Conservation (phyloP, 75 land plant genomes). For the Gnetum montanum region DNA sequence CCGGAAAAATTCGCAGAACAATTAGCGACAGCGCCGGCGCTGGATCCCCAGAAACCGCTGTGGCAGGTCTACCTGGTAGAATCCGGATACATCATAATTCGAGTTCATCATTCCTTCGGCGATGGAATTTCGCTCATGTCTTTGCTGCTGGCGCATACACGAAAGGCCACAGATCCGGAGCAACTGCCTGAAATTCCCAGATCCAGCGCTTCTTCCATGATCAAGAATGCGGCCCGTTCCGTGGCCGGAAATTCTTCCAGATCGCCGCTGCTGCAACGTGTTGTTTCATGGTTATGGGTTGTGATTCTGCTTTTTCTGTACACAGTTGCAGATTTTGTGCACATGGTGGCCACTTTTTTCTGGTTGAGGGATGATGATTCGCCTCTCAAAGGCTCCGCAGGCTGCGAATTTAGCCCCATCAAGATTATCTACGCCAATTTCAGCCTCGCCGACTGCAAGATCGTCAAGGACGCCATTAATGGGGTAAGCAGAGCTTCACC, state of each 20-base stretch:
- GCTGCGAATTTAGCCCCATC: constrained; percentile 34
- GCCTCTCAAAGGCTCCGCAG: constrained; percentile 43
- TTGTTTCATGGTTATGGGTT: constrained; percentile 36
- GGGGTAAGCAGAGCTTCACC: constrained; percentile 14
- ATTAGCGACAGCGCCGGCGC: constrained; percentile 17
- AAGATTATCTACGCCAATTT: constrained; percentile 28
- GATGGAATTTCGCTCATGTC: constrained; percentile 81
- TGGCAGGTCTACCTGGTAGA: constrained; percentile 70
- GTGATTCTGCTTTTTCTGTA: constrained; percentile 35
- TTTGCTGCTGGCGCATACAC: constrained; percentile 58
- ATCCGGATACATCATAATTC: constrained; percentile 27
- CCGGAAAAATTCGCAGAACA: constrained; percentile 43
- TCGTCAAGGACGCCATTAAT: constrained; percentile 40
- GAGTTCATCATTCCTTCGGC: constrained; percentile 78
- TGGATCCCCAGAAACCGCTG: constrained; percentile 48
- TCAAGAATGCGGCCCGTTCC: background rate
- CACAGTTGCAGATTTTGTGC: constrained; percentile 21
- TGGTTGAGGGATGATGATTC: constrained; percentile 54
- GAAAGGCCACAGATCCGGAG: constrained; percentile 32
- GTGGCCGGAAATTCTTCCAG: background rate
- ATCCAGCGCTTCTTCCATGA: constrained; percentile 1
- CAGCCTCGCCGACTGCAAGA: constrained; percentile 42
- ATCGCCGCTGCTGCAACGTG: constrained; percentile 2
- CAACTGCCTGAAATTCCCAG: constrained; percentile 38
- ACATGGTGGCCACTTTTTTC: constrained; percentile 24